A percentile compares a stretch with the other conserved stretches of the same genome.
Conservation (phyloP, 1,284 basidiomycete species). For the Malassezia pachydermatis region DNA sequence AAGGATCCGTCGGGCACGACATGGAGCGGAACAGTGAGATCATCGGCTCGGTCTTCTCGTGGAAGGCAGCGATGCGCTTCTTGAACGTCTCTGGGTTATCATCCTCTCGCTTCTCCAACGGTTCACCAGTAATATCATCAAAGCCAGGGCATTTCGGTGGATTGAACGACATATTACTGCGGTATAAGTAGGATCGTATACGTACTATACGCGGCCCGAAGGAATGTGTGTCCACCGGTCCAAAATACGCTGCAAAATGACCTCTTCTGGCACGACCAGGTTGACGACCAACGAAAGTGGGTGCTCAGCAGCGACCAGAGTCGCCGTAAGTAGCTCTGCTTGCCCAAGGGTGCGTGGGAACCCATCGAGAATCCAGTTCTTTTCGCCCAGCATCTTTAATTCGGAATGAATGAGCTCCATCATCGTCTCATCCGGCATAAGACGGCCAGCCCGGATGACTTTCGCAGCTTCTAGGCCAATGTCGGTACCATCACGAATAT, state of each 20-base stretch:
- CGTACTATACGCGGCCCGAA: slow-evolving; percentile 89
- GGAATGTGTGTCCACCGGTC: slow-evolving; percentile 81
- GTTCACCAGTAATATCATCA: slow-evolving; percentile 87
- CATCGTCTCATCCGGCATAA: slow-evolving; percentile 46
- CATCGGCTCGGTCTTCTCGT: slow-evolving; percentile 75
- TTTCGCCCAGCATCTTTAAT: slow-evolving; percentile 15
- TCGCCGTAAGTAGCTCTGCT: slow-evolving; percentile 66
- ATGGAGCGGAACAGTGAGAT: slow-evolving; percentile 52
- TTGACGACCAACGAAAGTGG: slow-evolving; percentile 73
- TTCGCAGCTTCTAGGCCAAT: slow-evolving; percentile 28
- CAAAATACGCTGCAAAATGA: slow-evolving; percentile 79
- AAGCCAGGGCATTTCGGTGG: slow-evolving; percentile 72
- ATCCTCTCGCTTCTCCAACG: slow-evolving; percentile 75
- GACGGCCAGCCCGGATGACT: slow-evolving; percentile 33
- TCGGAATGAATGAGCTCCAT: slow-evolving; percentile 35
- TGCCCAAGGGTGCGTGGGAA: slow-evolving; percentile 88
- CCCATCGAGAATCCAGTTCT: slow-evolving; percentile 88
- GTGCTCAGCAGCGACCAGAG: slow-evolving; percentile 22
- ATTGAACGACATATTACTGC: slow-evolving; percentile 55
- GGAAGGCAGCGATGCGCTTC: slow-evolving; percentile 69
- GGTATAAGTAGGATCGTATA: too few species aligned
- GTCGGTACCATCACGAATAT: slow-evolving; percentile 28
- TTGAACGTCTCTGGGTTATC: slow-evolving; percentile 80
- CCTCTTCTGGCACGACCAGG: slow-evolving; percentile 77
- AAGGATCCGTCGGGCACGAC: slow-evolving; percentile 14